A percentile compares a stretch with the other conserved stretches of the same genome.
phyloP scores from a whole-genome alignment of 208 protist species.

The Leishmania lainsoni region DNA sequence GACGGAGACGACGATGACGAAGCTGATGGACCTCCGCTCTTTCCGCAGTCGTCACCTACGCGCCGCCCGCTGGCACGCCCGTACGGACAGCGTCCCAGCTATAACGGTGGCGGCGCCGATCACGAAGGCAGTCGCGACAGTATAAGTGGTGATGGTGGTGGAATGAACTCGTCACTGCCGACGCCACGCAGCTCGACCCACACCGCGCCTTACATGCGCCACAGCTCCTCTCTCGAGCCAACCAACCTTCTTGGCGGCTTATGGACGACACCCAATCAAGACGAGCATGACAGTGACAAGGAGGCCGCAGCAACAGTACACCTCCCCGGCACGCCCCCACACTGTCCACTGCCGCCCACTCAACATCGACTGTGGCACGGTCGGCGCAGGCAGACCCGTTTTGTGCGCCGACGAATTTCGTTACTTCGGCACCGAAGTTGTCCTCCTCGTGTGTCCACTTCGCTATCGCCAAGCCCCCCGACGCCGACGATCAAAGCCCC shows the following conservation, averaged over 20 bases:
- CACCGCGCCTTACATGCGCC: constrained; percentile 38
- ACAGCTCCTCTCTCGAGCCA: constrained; percentile 26
- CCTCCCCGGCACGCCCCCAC: neutral
- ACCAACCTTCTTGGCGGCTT: neutral
- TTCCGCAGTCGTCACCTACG: neutral
- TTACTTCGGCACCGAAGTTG: neutral
- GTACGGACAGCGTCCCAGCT: neutral
- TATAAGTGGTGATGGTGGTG: constrained; percentile 1
- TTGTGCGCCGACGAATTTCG: neutral
- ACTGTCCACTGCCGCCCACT: neutral
- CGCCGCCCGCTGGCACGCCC: neutral
- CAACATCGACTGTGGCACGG: neutral
- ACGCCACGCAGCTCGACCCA: constrained; percentile 27
- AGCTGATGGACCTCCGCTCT: neutral
- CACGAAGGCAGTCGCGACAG: constrained; percentile 2
- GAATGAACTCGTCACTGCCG: neutral
- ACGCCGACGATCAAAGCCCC: neutral
- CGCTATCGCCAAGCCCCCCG: neutral
- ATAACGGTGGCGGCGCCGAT: neutral
- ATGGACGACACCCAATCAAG: neutral
- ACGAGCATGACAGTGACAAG: neutral
- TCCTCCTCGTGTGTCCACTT: constrained; percentile 10
- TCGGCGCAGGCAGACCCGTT: constrained; percentile 1
- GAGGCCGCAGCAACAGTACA: neutral
- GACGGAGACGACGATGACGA: neutral